phyloP scores from a whole-genome alignment of 768 basidiomycete species.

The Vishniacozyma victoriae region DNA sequence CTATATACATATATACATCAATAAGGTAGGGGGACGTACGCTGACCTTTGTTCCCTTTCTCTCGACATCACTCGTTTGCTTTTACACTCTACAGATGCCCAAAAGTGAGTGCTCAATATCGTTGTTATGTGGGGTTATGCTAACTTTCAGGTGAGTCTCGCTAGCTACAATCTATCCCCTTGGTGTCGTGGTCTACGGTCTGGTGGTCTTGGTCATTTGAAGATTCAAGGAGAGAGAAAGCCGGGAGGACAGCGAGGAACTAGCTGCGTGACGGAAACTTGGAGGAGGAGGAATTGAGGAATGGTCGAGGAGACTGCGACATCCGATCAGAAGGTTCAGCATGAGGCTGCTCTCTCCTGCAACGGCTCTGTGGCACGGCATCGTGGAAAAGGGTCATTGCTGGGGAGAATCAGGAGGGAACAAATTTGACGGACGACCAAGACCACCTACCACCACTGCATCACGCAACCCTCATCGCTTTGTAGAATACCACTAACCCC shows the following conservation, averaged over 20 bases:
- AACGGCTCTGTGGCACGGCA: neutral
- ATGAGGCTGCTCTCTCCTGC: neutral
- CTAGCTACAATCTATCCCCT: too few relatives aligned
- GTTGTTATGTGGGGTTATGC: constrained; percentile 1
- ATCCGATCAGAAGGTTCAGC: neutral
- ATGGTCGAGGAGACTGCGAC: neutral
- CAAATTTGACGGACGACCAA: neutral
- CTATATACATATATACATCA: neutral
- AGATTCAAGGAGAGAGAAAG: neutral
- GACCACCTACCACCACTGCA: neutral
- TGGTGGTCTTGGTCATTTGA: neutral
- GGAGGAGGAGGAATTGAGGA: neutral
- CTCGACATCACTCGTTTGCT: neutral
- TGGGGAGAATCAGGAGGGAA: too few relatives aligned
- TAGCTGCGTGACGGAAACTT: neutral
- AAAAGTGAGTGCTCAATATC: constrained; percentile 32
- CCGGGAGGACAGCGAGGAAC: neutral
- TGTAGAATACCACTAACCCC: constrained; percentile 7
- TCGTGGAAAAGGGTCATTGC: neutral
- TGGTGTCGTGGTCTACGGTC: neutral
- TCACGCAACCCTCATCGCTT: too few relatives aligned
- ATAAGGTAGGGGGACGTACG: neutral
- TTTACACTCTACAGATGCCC: constrained; percentile 24
- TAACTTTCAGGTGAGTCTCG: constrained; percentile 25
- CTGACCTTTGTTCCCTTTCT: neutral